A percentile compares a stretch with the other conserved stretches of the same genome.
Evolutionary conservation across 2,329 filamentous ascomycete genomes (phyloP).

Genomic region (Claviceps capensis): DNA sequence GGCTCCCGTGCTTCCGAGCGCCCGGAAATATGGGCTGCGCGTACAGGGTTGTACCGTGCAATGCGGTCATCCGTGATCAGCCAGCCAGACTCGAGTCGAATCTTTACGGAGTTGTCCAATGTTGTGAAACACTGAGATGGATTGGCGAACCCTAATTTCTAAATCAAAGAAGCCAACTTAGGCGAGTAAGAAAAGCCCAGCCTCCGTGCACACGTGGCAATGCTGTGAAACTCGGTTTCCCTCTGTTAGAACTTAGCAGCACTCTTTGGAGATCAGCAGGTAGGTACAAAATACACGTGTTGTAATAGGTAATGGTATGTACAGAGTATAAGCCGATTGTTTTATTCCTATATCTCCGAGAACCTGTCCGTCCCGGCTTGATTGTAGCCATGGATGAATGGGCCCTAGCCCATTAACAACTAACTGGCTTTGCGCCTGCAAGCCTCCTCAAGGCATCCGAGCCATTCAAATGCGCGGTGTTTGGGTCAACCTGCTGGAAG

Average conservation of each 20-base stretch:
- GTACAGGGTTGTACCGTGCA: not conserved
- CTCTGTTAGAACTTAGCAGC: not conserved
- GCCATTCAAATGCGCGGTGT: not conserved
- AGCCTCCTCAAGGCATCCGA: not conserved
- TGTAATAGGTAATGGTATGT: not conserved
- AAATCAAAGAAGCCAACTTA: not conserved
- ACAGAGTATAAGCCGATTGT: too few species aligned
- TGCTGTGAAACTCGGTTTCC: not conserved
- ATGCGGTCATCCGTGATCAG: not conserved
- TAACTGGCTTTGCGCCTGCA: not conserved
- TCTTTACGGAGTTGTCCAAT: not conserved
- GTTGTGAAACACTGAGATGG: not conserved
- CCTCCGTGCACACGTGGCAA: not conserved
- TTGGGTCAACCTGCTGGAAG: slow-evolving; percentile 1
- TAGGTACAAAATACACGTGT: not conserved
- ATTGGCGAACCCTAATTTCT: not conserved
- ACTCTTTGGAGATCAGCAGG: not conserved
- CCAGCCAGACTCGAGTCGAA: not conserved
- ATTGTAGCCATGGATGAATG: too few species aligned
- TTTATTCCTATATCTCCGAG: too few species aligned
- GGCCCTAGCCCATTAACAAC: too few species aligned
- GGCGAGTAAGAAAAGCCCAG: not conserved
- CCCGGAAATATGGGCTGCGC: not conserved
- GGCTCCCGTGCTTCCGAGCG: not conserved
- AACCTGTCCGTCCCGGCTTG: too few species aligned